phyloP scores from a whole-genome alignment of 257 asterid species.

The Hygrophila difformis region DNA sequence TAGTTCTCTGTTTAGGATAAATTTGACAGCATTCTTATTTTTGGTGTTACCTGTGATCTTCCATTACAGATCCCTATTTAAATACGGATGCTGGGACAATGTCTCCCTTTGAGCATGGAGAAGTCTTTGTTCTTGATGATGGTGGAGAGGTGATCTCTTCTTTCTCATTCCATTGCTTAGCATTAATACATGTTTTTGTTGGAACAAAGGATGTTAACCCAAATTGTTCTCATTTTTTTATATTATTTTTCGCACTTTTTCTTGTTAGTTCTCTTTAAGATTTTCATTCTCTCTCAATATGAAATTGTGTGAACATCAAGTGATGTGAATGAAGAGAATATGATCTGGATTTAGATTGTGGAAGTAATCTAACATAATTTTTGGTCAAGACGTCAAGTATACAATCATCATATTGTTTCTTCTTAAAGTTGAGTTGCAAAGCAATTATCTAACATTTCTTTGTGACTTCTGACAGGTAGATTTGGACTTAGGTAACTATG shows the following conservation, averaged over 20 bases:
- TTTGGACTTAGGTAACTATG: slow-evolving; percentile 95
- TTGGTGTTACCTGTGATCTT: slow-evolving; percentile 9
- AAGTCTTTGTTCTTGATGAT: slow-evolving; percentile 94
- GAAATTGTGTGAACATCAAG: neutral
- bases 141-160: slow-evolving; percentile 82
- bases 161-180: neutral
- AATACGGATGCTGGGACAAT: slow-evolving; percentile 96
- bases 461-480: slow-evolving; percentile 55
- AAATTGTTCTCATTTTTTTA: too few species aligned
- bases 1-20: too few species aligned
- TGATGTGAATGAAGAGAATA: neutral
- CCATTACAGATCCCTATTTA: slow-evolving; percentile 78
- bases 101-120: slow-evolving; percentile 99
- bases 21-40: slow-evolving; percentile 5
- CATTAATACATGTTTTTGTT: too few species aligned
- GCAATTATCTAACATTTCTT: slow-evolving; percentile 8
- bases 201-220: neutral
- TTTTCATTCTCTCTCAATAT: neutral
- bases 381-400: too few species aligned
- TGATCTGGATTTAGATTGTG: too few species aligned
- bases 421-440: slow-evolving; percentile 4
- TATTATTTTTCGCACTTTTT: neutral
- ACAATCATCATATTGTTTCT: too few species aligned
- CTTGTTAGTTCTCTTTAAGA: neutral
- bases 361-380: too few species aligned